Percentiles rank a stretch among this genome's conserved stretches.
Conservation (phyloP, 83 land plant genomes). For the Picea abies region DNA sequence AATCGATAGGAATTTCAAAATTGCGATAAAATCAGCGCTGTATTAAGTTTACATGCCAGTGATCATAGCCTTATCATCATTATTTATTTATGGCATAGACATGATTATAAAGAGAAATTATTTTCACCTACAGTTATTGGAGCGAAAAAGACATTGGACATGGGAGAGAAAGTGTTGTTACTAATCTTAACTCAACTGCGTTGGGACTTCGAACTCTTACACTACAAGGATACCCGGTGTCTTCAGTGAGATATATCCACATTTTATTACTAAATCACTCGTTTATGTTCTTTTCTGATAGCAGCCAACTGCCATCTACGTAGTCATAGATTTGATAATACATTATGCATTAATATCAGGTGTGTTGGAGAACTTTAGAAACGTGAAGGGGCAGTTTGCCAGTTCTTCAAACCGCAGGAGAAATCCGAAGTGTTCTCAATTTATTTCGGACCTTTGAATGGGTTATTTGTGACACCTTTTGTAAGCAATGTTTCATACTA, state of each 20-base stretch:
- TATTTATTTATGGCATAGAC: not conserved
- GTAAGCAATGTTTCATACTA: too few relatives aligned
- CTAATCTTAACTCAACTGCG: not conserved
- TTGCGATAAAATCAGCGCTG: not conserved
- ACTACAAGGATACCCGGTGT: not conserved
- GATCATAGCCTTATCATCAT: not conserved
- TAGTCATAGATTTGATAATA: too few relatives aligned
- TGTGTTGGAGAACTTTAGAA: too few relatives aligned
- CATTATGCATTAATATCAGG: too few relatives aligned
- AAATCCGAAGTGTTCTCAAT: too few relatives aligned
- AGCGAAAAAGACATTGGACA: not conserved
- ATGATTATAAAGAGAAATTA: not conserved
- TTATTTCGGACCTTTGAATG: too few relatives aligned
- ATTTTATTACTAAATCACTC: not conserved
- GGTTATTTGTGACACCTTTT: too few relatives aligned
- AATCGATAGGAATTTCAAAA: not conserved
- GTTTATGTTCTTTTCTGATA: too few relatives aligned
- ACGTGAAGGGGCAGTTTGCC: too few relatives aligned
- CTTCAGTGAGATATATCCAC: not conserved
- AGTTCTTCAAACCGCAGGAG: too few relatives aligned
- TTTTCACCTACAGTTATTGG: not conserved
- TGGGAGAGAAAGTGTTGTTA: not conserved
- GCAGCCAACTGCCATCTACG: too few relatives aligned
- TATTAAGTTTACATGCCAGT: not conserved
- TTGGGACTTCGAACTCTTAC: not conserved